Conservation (phyloP, 2,329 filamentous ascomycete genomes). For the Curvularia sp. region DNA sequence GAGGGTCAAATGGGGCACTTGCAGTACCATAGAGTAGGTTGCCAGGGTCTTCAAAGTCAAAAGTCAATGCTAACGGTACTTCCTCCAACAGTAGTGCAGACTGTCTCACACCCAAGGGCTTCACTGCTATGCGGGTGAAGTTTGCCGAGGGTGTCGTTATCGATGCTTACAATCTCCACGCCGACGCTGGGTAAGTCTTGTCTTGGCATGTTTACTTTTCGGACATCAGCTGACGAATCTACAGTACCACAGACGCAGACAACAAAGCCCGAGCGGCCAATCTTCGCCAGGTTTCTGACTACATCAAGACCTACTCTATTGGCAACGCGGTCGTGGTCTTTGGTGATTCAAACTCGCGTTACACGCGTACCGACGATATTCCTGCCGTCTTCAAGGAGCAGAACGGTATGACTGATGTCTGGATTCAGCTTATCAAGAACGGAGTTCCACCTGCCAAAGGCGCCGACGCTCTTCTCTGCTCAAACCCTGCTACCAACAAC, state of each 20-base stretch:
- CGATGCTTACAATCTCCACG: constrained; percentile 72
- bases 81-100: constrained; percentile 57
- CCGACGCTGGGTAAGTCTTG: constrained; percentile 64
- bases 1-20: constrained; percentile 66
- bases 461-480: constrained; percentile 55
- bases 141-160: constrained; percentile 63
- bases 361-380: constrained; percentile 64
- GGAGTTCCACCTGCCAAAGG: constrained; percentile 34
- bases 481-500: constrained; percentile 62
- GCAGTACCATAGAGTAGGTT: constrained; percentile 55
- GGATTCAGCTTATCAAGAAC: constrained; percentile 61
- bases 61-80: not conserved
- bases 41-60: not conserved
- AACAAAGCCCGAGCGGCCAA: constrained; percentile 65
- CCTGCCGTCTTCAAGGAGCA: constrained; percentile 60
- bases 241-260: constrained; percentile 59
- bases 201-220: not conserved
- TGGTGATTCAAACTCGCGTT: constrained; percentile 71
- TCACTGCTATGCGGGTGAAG: constrained; percentile 69
- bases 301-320: constrained; percentile 63
- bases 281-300: constrained; percentile 64
- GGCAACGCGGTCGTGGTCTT: constrained; percentile 70
- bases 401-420: constrained; percentile 64
- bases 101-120: constrained; percentile 74
- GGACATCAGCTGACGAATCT: not conserved